Base-by-base conservation (phyloP, 495 filamentous ascomycete genomes). In the Aspergillus mulundensis region DNA sequence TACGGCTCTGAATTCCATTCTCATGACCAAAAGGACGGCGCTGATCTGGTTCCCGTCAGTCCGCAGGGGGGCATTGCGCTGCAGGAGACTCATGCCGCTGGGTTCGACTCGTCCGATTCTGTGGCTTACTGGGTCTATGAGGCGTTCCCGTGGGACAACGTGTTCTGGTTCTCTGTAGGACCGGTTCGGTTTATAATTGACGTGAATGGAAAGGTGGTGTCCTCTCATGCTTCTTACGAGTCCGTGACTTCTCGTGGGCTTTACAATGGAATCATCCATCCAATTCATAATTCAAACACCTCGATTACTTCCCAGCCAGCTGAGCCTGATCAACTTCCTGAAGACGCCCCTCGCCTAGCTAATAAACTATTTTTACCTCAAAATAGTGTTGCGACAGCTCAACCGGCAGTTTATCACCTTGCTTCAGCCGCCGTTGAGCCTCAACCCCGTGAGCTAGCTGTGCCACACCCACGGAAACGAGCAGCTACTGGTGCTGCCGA, bases 1-100 rank as follows among this genome's bases (percentile, higher is more conserved):
- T n/a, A 0, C 11, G 54, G 58, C 6, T 12, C 54, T 12, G 53
- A 66, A 50, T 30, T 54, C 3, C n/a, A 19, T 1, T n/a, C 32
- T 28, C 8, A n/a, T n/a, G 28, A 30, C 34, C 18, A 66, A 63
- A 16, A 59, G n/a, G n/a, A n/a, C n/a, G n/a, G n/a, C n/a, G n/a
- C n/a, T n/a, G n/a, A n/a, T n/a, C n/a, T n/a, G n/a, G n/a, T n/a
- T n/a, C n/a, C n/a, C n/a, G n/a, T n/a, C n/a, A n/a, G n/a, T n/a
- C n/a, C n/a, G 44, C 32, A 7, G 59, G 62, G 0, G 58, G 55
- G 28, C 10, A 30, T 30, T 30, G 28, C 28, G 28, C 28, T 30
- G 28, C 28, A 30, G 28, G 28, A 30, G 28, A 10, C 10, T 30
- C 28, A 5, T 30, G 28, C 46, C 0, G 18, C 23, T 6, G 18